These are phyloP conservation scores for Elsinoe perseae DNA, from an alignment of 2,329 filamentous ascomycete genomes.

Conservation along the genomic window DNA sequence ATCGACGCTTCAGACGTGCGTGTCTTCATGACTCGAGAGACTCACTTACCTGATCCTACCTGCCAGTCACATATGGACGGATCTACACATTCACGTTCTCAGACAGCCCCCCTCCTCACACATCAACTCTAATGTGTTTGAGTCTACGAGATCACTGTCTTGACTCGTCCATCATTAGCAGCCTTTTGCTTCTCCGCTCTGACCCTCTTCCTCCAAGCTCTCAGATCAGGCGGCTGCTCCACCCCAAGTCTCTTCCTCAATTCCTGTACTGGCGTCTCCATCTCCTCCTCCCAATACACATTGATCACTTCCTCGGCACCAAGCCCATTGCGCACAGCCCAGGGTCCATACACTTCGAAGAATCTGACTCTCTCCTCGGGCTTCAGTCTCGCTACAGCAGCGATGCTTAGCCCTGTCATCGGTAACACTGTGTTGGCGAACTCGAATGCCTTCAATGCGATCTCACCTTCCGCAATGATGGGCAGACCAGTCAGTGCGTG, in stretches of 20 bases:
- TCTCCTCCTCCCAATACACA: conserved; percentile 93
- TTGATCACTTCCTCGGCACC: conserved; percentile 76
- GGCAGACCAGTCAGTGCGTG: conserved; percentile 89
- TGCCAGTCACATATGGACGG: too few species aligned
- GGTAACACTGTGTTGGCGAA: conserved; percentile 90
- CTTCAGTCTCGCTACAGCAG: conserved; percentile 61
- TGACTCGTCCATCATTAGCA: conserved; percentile 29
- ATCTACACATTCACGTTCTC: too few species aligned
- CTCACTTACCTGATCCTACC: too few species aligned
- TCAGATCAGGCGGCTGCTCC: conserved; percentile 79
- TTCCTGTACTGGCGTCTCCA: conserved; percentile 73
- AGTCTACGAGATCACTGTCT: background rate
- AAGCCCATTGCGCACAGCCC: conserved; percentile 80
- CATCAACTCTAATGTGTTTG: background rate
- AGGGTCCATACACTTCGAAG: conserved; percentile 70
- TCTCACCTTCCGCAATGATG: conserved; percentile 86
- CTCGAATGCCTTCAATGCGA: conserved; percentile 96
- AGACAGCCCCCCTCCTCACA: background rate
- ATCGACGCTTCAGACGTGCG: too few species aligned
- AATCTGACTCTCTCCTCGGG: conserved; percentile 59
- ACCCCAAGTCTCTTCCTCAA: conserved; percentile 70
- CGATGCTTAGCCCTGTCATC: conserved; percentile 84
- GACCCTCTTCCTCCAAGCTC: conserved; percentile 64
- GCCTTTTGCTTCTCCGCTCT: conserved; percentile 55
- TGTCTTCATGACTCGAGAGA: too few species aligned